Evolutionary conservation across 106 monocot genomes (phyloP).

Genomic region (Gastrodia elata): DNA sequence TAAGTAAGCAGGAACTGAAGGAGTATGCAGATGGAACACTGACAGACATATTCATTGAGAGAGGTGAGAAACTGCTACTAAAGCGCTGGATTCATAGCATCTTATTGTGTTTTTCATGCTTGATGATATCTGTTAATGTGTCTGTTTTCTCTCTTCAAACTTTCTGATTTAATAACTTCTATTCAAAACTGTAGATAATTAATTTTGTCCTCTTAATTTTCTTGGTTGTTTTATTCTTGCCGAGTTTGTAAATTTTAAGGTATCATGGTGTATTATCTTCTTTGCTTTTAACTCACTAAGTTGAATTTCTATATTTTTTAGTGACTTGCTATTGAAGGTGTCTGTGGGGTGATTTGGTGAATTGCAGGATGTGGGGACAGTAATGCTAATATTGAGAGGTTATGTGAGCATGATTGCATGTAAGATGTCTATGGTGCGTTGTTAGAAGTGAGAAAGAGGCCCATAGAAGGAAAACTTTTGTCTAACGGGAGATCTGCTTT

Average conservation of each 20-base stretch:
- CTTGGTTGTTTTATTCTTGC: neutral
- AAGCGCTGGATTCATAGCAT: neutral
- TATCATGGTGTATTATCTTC: neutral
- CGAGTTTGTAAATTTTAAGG: neutral
- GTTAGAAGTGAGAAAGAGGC: too few relatives aligned
- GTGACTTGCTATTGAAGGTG: too few relatives aligned
- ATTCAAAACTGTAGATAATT: neutral
- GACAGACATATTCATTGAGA: slow-evolving; percentile 95
- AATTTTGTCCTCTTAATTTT: neutral
- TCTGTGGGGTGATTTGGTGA: too few relatives aligned
- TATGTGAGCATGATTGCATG: too few relatives aligned
- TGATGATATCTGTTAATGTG: neutral
- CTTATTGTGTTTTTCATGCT: neutral
- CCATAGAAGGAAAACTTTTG: too few relatives aligned
- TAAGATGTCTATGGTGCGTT: too few relatives aligned
- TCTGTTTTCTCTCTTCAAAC: neutral
- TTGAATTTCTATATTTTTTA: neutral
- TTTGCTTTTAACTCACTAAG: neutral
- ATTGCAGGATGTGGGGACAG: too few relatives aligned
- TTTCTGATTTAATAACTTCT: neutral
- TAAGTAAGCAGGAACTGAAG: slow-evolving; percentile 94
- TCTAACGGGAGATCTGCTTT: too few relatives aligned
- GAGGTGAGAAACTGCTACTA: slow-evolving; percentile 43
- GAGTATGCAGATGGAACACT: slow-evolving; percentile 99
- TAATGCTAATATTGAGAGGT: too few relatives aligned